Base-by-base conservation (phyloP, 225 moss, liverwort and hornwort species). In the Asterella californica region DNA sequence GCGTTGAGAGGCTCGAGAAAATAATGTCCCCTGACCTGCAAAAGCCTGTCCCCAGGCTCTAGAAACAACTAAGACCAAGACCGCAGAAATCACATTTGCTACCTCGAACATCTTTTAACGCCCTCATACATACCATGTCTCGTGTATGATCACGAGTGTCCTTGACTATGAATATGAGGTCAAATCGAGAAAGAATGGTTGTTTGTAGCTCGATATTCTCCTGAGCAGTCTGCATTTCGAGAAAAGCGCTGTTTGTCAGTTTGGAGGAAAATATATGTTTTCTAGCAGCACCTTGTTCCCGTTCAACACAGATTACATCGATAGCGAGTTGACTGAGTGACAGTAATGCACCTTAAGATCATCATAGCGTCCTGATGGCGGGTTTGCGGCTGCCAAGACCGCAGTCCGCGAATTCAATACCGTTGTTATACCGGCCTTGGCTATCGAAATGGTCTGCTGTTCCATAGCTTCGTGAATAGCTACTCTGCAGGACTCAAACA, bases 401-500 rank as follows among this genome's bases (percentile, higher is more conserved):
- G 96, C 92, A 34, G 96, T 91, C 48, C 96, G 85, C 67, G 96
- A 94, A 76, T 96, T 94, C 12, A 96, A 78, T 15, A 96, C 96
- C 38, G 94, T 96, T 25, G 96, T 96, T 78, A 96, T 96, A 60
- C 96, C 96, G 64, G 96, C 96, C 87, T 96, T 96, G 6, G 96
- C 96, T 62, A 96, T 96, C 15, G 96, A 96, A 69, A 96, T 94
- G 18, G 96, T 96, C 84, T 96, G 96, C 90, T 96, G 96, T 80
- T 96, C 96, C 94, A 96, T 96, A 72, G 96, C 94, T 84, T 96
- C 96, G 74, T 96, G 96, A 54, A 96, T 96, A 60, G 96, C 94
- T 77, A 96, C 94, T 81, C 96, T 96, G 82, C 76, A 83, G 34
- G 83, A 33, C 52, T 59, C 76, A 59, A 15, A 9, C n/a, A 6